Conservation (phyloP, 164 flowering plant species). For the Buxus sempervirens region DNA sequence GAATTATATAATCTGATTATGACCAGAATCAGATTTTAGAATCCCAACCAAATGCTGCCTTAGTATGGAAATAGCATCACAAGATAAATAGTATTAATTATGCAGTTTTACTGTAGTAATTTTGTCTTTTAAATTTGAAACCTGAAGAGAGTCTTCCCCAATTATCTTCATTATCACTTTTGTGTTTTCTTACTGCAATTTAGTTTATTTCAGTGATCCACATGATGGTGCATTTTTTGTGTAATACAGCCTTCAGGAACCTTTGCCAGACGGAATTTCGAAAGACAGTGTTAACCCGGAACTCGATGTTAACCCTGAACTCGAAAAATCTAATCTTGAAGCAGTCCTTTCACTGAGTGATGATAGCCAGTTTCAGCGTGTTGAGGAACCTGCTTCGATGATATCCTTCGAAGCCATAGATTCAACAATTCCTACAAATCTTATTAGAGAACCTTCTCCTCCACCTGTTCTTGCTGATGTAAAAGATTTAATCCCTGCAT, state of each 20-base stretch:
- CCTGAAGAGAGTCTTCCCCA: not conserved
- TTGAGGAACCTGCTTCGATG: constrained; percentile 49
- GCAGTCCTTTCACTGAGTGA: constrained; percentile 31
- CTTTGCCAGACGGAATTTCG: constrained; percentile 28
- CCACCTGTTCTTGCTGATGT: constrained; percentile 94
- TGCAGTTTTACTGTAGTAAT: no score
- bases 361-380: constrained; percentile 24
- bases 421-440: constrained; percentile 30
- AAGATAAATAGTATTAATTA: no score
- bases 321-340: constrained; percentile 31
- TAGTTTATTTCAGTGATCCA: not conserved
- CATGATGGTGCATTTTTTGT: constrained; percentile 4
- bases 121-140: no score
- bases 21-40: no score
- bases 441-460: constrained; percentile 86
- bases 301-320: constrained; percentile 24
- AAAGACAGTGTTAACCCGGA: constrained; percentile 28
- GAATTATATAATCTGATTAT: no score
- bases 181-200: not conserved
- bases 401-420: constrained; percentile 61
- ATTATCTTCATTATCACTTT: not conserved
- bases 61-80: no score
- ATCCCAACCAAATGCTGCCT: no score
- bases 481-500: constrained; percentile 65
- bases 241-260: constrained; percentile 36